Evolutionary conservation across 345 rosid genomes (phyloP).

Genomic region (Carallia brachiata): DNA sequence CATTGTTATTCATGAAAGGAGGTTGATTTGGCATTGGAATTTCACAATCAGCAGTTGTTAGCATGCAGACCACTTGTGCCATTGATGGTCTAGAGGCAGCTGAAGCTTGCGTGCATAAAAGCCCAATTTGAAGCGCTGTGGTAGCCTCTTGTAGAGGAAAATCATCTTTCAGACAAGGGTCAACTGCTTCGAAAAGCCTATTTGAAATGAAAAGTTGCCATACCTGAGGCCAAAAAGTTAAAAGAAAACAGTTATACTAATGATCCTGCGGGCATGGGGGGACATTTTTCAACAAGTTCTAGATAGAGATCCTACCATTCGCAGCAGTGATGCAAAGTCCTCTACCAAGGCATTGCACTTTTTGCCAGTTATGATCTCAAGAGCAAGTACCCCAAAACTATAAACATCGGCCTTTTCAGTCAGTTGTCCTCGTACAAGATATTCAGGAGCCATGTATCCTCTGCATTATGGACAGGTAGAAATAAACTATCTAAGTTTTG

Average conservation of each 20-base stretch:
- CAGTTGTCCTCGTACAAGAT: conserved; percentile 48
- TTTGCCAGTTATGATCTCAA: conserved; percentile 44
- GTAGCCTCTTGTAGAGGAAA: conserved; percentile 26
- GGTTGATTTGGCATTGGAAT: conserved; percentile 46
- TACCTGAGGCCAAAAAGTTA: conserved; percentile 31
- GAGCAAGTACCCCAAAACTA: conserved; percentile 46
- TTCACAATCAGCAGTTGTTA: conserved; percentile 17
- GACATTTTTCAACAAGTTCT: too few relatives aligned
- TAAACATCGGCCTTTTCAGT: conserved; percentile 59
- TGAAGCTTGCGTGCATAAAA: conserved; percentile 50
- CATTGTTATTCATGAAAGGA: conserved; percentile 36
- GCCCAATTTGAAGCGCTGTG: conserved; percentile 45
- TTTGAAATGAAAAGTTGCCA: conserved; percentile 45
- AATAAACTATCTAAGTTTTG: too few relatives aligned
- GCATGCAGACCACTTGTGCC: conserved; percentile 39
- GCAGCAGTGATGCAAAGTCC: conserved; percentile 39
- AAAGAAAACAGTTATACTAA: neutral
- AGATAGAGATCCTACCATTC: conserved; percentile 28
- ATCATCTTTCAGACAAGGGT: conserved; percentile 26
- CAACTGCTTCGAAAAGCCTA: conserved; percentile 36
- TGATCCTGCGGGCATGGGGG: too few relatives aligned
- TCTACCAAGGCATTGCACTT: conserved; percentile 33
- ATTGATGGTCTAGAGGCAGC: conserved; percentile 48
- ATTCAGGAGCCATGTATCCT: conserved; percentile 63
- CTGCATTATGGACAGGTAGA: conserved; percentile 23